These are phyloP conservation scores for Bipolaris victoriae DNA, from an alignment of 2,329 filamentous ascomycete species.

Conservation along the genomic window DNA sequence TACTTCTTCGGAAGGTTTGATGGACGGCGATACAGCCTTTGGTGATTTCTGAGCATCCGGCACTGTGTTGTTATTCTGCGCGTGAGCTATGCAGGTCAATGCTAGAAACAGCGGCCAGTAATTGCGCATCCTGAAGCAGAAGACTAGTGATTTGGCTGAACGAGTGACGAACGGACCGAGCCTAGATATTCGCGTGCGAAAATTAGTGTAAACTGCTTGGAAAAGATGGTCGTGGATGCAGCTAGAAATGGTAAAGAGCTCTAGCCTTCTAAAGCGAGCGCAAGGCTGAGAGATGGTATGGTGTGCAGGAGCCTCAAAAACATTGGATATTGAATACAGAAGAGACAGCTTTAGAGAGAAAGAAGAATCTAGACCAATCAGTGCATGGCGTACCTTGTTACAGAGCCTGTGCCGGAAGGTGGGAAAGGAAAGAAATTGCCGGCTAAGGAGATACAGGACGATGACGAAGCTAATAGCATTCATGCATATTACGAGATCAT, in stretches of 20 bases:
- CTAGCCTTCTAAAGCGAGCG: not conserved
- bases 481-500: constrained; percentile 31
- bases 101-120: constrained; percentile 34
- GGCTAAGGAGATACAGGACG: constrained; percentile 38
- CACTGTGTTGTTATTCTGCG: constrained; percentile 23
- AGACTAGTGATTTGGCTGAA: constrained; percentile 35
- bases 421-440: constrained; percentile 22
- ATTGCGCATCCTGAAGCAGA: constrained; percentile 42
- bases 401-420: constrained; percentile 36
- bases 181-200: constrained; percentile 29
- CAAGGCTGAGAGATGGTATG: not conserved
- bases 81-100: constrained; percentile 24
- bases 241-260: not conserved
- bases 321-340: not conserved
- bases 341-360: not conserved
- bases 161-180: constrained; percentile 32
- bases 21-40: constrained; percentile 1
- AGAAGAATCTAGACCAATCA: not conserved
- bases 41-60: constrained; percentile 3
- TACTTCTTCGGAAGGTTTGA: not conserved
- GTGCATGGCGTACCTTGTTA: constrained; percentile 36
- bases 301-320: not conserved
- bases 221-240: not conserved
- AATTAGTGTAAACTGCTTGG: constrained; percentile 23
- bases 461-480: constrained; percentile 23